Percentiles rank a stretch among this genome's conserved stretches.
Conservation (phyloP, 345 rosid species). For the Eucalyptus pauciflora region DNA sequence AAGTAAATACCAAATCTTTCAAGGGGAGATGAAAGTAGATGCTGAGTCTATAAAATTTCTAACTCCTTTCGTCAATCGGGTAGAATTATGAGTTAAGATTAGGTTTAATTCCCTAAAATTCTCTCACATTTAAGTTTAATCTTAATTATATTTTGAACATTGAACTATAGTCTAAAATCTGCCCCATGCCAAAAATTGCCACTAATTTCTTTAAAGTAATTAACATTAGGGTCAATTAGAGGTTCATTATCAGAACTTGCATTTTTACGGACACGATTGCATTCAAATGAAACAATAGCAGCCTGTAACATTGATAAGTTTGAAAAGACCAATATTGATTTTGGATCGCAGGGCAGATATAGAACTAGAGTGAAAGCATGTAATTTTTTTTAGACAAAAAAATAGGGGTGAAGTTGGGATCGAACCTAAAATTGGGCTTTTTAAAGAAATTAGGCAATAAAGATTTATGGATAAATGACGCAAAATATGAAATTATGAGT, state of each 20-base stretch:
- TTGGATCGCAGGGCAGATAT: fast-evolving
- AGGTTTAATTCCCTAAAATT: not conserved
- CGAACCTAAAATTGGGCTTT: not conserved
- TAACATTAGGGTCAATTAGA: not conserved
- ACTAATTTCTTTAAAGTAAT: not conserved
- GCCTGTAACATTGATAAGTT: not conserved
- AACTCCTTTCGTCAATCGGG: not conserved
- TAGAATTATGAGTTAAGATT: not conserved
- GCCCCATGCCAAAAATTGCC: not conserved
- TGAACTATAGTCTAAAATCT: not conserved
- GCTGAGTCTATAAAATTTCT: not conserved
- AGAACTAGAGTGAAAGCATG: too few species aligned
- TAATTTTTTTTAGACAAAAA: not conserved
- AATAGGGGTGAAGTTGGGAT: not conserved
- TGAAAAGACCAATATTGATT: not conserved
- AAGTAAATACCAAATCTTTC: not conserved
- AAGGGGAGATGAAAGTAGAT: not conserved
- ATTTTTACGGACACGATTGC: fast-evolving
- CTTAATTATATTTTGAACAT: not conserved
- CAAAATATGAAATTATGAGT: not conserved
- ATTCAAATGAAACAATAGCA: not conserved
- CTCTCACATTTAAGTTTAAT: not conserved
- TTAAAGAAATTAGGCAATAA: not conserved
- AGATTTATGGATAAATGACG: not conserved
- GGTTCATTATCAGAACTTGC: not conserved